phyloP scores from a whole-genome alignment of 139 green algal species.

The Diplosphaera chodatii region DNA sequence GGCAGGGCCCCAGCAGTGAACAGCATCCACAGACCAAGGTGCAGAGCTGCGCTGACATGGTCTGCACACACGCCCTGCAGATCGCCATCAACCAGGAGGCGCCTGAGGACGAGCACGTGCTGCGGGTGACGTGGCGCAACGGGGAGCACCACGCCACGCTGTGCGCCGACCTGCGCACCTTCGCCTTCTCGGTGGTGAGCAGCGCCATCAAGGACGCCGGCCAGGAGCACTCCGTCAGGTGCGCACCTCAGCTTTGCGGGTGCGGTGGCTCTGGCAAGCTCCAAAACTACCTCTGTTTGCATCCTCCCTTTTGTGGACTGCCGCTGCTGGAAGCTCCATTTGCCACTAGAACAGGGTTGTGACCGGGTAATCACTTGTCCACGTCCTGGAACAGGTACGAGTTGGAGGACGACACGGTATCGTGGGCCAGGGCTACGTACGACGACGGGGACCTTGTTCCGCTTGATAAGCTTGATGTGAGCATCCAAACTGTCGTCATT shows the following conservation, averaged over 20 bases:
- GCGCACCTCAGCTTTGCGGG: too few species aligned
- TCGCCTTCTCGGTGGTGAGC: constrained; percentile 7
- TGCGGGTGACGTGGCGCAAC: constrained; percentile 21
- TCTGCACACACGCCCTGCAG: too few species aligned
- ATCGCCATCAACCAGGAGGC: neutral
- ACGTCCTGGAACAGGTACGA: too few species aligned
- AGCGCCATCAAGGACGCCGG: neutral
- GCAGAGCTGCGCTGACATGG: too few species aligned
- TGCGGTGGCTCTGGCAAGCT: too few species aligned
- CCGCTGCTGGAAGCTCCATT: too few species aligned
- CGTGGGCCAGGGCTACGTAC: neutral
- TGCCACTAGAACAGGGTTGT: too few species aligned
- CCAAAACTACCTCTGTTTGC: too few species aligned
- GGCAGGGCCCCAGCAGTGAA: neutral
- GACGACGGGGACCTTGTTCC: neutral
- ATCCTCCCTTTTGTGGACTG: too few species aligned
- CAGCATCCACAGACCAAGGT: neutral
- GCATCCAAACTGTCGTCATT: too few species aligned
- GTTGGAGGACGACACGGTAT: neutral
- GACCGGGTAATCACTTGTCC: too few species aligned
- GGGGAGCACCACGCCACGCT: constrained; percentile 14
- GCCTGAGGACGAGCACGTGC: constrained; percentile 1
- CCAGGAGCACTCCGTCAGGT: neutral
- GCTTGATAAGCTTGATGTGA: neutral
- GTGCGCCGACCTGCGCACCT: constrained; percentile 6